These are phyloP conservation scores for Epicoccum nigrum DNA, from an alignment of 2,329 filamentous ascomycete species.

Conservation along the genomic window DNA sequence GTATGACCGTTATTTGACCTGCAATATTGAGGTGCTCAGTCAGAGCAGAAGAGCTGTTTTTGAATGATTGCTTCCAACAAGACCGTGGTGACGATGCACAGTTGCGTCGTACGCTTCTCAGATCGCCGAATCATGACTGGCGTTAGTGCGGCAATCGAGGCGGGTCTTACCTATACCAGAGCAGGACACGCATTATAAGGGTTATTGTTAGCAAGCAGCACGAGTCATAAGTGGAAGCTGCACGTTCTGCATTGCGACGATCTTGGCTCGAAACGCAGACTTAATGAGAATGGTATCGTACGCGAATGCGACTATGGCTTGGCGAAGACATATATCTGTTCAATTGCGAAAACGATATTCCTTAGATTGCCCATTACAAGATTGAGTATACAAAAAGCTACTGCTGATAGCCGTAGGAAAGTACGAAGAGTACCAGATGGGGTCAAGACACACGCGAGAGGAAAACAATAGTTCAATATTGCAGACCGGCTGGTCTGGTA, in stretches of 20 bases:
- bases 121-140: conserved; percentile 5
- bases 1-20: no score
- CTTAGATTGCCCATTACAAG: no score
- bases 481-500: conserved; percentile 23
- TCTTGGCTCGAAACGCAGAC: neutral
- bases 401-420: conserved; percentile 10
- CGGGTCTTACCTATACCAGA: conserved; percentile 8
- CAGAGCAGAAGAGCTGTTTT: no score
- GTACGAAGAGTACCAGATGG: conserved; percentile 30
- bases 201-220: neutral
- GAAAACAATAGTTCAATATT: conserved; percentile 28
- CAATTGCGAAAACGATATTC: conserved; percentile 16
- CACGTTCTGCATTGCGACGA: neutral
- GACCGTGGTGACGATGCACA: neutral
- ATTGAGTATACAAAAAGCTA: conserved; percentile 28
- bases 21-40: no score
- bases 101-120: neutral
- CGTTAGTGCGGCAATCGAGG: conserved; percentile 8
- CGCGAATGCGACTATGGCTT: neutral
- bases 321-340: conserved; percentile 24
- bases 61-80: no score
- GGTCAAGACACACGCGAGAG: conserved; percentile 18
- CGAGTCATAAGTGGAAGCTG: neutral
- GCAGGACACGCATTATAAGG: neutral
- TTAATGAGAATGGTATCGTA: neutral